Evolutionary conservation across 352 stramenopile genomes (phyloP).

Genomic region (Nannochloropsis limnetica): DNA sequence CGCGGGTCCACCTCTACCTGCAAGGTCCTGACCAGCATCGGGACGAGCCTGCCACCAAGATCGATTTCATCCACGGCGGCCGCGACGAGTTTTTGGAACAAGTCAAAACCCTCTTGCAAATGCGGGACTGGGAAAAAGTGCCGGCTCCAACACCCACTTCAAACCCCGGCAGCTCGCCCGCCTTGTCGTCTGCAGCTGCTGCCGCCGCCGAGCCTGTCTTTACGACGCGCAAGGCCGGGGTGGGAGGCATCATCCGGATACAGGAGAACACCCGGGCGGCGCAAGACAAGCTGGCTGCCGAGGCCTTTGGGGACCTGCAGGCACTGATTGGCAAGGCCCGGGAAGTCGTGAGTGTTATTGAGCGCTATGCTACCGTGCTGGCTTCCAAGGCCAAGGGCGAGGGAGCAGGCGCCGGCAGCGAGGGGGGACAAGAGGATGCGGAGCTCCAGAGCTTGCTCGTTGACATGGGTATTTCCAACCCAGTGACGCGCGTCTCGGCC

Average conservation of each 20-base stretch:
- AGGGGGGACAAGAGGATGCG: constrained; percentile 58
- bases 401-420: constrained; percentile 37
- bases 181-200: constrained; percentile 40
- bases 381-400: constrained; percentile 56
- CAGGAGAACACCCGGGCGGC: constrained; percentile 46
- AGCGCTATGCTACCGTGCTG: constrained; percentile 73
- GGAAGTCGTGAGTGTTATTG: constrained; percentile 76
- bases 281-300: constrained; percentile 62
- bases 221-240: constrained; percentile 39
- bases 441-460: constrained; percentile 73
- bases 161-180: constrained; percentile 24
- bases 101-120: constrained; percentile 23
- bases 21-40: constrained; percentile 37
- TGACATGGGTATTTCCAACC: constrained; percentile 81
- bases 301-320: constrained; percentile 76
- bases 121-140: constrained; percentile 35
- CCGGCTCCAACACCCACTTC: background rate
- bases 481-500: constrained; percentile 75
- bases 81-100: constrained; percentile 35
- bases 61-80: background rate
- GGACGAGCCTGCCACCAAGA: constrained; percentile 34
- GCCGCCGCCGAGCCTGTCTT: constrained; percentile 38
- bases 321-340: constrained; percentile 76
- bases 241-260: constrained; percentile 47
- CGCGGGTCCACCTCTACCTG: constrained; percentile 47